Conservation (phyloP, 345 rosid species). For the Eucalyptus viminalis region DNA sequence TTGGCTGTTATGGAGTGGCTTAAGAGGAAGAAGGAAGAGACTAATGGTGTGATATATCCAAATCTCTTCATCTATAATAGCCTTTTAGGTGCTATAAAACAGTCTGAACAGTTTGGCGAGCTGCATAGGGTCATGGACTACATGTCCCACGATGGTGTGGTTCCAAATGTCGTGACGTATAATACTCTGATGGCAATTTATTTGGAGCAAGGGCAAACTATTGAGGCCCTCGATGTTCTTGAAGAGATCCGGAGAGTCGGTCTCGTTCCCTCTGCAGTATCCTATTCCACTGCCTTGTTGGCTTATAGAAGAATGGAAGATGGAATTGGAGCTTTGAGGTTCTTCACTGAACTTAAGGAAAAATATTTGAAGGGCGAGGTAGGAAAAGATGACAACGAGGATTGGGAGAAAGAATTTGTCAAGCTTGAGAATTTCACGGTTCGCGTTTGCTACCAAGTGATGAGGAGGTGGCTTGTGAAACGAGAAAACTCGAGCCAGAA, state of each 20-base stretch:
- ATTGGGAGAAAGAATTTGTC: conserved; percentile 55
- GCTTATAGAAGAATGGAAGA: conserved; percentile 78
- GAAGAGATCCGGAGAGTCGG: conserved; percentile 51
- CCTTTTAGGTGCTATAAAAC: conserved; percentile 66
- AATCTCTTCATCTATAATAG: conserved; percentile 68
- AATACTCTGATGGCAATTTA: conserved; percentile 67
- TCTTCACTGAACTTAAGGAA: conserved; percentile 51
- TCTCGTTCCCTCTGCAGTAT: conserved; percentile 47
- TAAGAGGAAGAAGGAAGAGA: conserved; percentile 57
- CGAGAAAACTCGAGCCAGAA: conserved; percentile 30
- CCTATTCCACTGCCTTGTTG: conserved; percentile 73
- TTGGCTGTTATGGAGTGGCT: conserved; percentile 81
- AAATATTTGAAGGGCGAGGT: conserved; percentile 46
- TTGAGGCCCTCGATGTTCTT: conserved; percentile 53
- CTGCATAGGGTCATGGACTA: conserved; percentile 46
- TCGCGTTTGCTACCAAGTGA: conserved; percentile 73
- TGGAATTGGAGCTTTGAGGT: conserved; percentile 63
- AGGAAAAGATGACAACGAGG: conserved; percentile 18
- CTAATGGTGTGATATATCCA: conserved; percentile 40
- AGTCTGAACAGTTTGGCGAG: conserved; percentile 25
- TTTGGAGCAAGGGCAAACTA: conserved; percentile 37
- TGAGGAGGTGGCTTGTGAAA: conserved; percentile 74
- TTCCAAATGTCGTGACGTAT: conserved; percentile 63
- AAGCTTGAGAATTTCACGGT: conserved; percentile 56
- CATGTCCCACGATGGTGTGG: conserved; percentile 56